phyloP scores from a whole-genome alignment of 441 rosid species.

The Breynia disticha region DNA sequence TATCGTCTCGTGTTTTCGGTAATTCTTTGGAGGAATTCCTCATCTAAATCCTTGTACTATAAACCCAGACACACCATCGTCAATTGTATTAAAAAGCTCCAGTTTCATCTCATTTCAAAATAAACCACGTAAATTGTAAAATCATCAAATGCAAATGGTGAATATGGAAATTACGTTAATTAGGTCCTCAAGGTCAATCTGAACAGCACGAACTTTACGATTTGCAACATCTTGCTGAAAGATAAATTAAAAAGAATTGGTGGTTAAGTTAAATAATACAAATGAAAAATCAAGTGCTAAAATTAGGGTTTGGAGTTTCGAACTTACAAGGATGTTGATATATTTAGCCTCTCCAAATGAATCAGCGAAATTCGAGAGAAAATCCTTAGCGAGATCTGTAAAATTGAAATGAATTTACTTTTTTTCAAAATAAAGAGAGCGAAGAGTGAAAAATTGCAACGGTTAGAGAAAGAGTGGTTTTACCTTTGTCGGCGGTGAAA shows the following conservation, averaged over 20 bases:
- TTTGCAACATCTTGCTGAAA: slow-evolving; percentile 77
- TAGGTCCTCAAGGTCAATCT: slow-evolving; percentile 76
- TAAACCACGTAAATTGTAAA: background rate
- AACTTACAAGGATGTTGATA: slow-evolving; percentile 70
- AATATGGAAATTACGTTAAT: slow-evolving; percentile 41
- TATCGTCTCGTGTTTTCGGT: slow-evolving; percentile 86
- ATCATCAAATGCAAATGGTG: background rate
- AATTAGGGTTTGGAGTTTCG: background rate
- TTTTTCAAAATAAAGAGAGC: background rate
- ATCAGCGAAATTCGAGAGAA: slow-evolving; percentile 61
- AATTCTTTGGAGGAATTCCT: slow-evolving; percentile 59
- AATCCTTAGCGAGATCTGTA: slow-evolving; percentile 70
- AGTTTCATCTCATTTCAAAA: slow-evolving; percentile 5
- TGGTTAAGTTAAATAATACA: no score
- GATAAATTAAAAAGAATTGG: background rate
- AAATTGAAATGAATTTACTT: background rate
- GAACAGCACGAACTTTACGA: slow-evolving; percentile 66
- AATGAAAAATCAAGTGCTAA: no score
- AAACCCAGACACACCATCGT: background rate
- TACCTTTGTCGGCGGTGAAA: slow-evolving; percentile 60
- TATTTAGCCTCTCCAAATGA: slow-evolving; percentile 72
- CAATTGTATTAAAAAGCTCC: background rate
- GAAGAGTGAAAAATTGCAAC: background rate
- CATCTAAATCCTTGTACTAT: slow-evolving; percentile 63
- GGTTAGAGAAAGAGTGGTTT: background rate